phyloP scores from a whole-genome alignment of 2,329 filamentous ascomycete genomes.

The Colletotrichum neosansevieriae region DNA sequence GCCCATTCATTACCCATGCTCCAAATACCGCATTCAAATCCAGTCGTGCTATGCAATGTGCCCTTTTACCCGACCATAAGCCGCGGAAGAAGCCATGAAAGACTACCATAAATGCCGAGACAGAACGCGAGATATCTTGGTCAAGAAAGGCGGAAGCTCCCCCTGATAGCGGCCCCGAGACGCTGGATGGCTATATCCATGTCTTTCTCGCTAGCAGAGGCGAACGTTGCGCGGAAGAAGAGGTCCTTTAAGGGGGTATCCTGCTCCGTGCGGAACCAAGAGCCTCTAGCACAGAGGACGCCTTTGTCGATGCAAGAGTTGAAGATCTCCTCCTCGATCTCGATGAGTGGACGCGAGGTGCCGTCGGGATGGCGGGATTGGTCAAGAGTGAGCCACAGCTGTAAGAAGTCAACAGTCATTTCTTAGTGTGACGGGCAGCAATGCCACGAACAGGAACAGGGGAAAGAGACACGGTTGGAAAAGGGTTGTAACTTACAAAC shows the following conservation, averaged over 20 bases:
- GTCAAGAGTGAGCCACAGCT: constrained; percentile 81
- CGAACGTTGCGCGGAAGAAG: constrained; percentile 93
- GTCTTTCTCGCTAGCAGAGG: constrained; percentile 78
- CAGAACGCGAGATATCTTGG: not conserved
- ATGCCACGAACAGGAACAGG: too few relatives aligned
- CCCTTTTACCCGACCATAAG: too few relatives aligned
- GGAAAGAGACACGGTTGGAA: constrained; percentile 6
- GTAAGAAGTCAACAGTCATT: not conserved
- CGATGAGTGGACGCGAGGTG: constrained; percentile 64
- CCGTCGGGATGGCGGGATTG: constrained; percentile 74
- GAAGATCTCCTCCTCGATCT: constrained; percentile 91
- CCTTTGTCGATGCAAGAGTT: constrained; percentile 78
- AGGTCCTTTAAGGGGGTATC: constrained; percentile 71
- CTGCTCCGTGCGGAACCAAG: constrained; percentile 88
- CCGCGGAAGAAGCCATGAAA: not conserved
- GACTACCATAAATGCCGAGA: not conserved
- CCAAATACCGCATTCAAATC: too few relatives aligned
- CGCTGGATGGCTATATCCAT: constrained; percentile 80
- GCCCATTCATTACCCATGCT: too few relatives aligned
- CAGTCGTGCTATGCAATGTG: too few relatives aligned
- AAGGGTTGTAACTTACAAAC: constrained; percentile 77
- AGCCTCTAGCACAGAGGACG: constrained; percentile 85
- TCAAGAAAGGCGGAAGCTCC: constrained; percentile 57
- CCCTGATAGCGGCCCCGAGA: constrained; percentile 80
- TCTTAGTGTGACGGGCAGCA: too few relatives aligned